Base-by-base conservation (phyloP, 352 stramenopile genomes). In the Pythium graminicola region DNA sequence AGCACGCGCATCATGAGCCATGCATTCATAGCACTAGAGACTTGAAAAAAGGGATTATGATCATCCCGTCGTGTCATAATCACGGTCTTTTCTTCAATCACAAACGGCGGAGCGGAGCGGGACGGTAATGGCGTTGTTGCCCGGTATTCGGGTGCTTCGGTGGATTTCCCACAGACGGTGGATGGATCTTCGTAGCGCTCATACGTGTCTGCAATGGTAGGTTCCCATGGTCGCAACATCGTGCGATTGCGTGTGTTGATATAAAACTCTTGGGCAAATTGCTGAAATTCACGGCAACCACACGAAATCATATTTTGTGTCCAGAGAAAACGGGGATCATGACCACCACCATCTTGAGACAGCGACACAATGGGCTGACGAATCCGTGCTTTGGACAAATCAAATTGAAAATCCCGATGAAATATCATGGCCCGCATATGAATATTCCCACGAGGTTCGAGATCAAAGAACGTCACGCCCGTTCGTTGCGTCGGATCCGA, bases 391-490 rank as follows among this genome's bases (percentile, higher is more conserved):
- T 32, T 44, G 3, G 54, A 31, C 11, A 89, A 50, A 48, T 89
- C 72, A 19, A 88, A 31, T 50, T 65, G 65, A 4, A 89, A 48
- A 35, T 85, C 73, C 32, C 68, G 51, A 16, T 56, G 36, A 42
- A 84, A 74, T 14, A 67, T 59, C 23, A 69, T 64, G 13, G 52
- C 62, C 0, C 36, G 45, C 16, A 83, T 52, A 0, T 43, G 13
- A 16, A 53, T 26, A 36, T 16, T 49, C 2, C 47, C 47, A 3
- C 54, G 56, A 10, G 62, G 63, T 22, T 47, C 39, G 4, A 49
- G 58, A 14, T 54, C 20, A 31, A 65, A 69, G 17, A 69, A 64
- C 1, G 66, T 70, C 3, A 62, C 47, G 2, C 46, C 13, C 1
- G 50, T 57, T 1, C 50, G 50, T 2, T 40, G 14, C 0, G 38